phyloP scores from a whole-genome alignment of 2,329 filamentous ascomycete genomes.

The Verticillium isaacii region DNA sequence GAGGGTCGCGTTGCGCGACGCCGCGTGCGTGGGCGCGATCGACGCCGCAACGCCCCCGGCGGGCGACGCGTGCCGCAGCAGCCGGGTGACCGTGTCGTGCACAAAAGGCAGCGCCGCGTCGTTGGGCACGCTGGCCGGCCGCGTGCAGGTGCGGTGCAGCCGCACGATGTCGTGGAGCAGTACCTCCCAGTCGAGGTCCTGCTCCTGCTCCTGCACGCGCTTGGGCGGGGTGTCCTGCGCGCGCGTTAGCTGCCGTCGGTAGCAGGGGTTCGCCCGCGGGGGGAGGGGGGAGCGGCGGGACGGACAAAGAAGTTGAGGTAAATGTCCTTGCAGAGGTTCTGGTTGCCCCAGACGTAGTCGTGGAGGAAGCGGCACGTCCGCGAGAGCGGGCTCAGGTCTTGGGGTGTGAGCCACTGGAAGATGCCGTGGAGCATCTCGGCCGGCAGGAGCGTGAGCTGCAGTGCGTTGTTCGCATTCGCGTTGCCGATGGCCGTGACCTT shows the following conservation, averaged over 20 bases:
- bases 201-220: conserved; percentile 10
- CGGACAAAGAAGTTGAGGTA: conserved; percentile 41
- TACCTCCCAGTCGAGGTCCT: conserved; percentile 34
- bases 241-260: neutral
- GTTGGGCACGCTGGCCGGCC: conserved; percentile 20
- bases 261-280: neutral
- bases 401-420: conserved; percentile 48
- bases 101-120: conserved; percentile 43
- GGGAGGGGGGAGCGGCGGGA: neutral
- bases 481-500: too few species aligned
- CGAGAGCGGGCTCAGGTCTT: conserved; percentile 49
- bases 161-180: conserved; percentile 38
- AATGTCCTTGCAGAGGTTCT: conserved; percentile 54
- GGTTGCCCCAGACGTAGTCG: conserved; percentile 52
- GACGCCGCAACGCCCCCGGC: conserved; percentile 7
- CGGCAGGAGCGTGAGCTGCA: conserved; percentile 34
- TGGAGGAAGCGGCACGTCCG: conserved; percentile 48
- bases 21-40: conserved; percentile 28
- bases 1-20: conserved; percentile 43
- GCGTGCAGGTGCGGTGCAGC: conserved; percentile 37
- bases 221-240: conserved; percentile 23
- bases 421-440: conserved; percentile 61
- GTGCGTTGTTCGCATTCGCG: neutral
- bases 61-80: conserved; percentile 39
- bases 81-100: conserved; percentile 35